Percentiles rank a stretch among this genome's conserved stretches.
Evolutionary conservation across 208 protist genomes (phyloP).

Genomic region (Trypanosoma congolense): DNA sequence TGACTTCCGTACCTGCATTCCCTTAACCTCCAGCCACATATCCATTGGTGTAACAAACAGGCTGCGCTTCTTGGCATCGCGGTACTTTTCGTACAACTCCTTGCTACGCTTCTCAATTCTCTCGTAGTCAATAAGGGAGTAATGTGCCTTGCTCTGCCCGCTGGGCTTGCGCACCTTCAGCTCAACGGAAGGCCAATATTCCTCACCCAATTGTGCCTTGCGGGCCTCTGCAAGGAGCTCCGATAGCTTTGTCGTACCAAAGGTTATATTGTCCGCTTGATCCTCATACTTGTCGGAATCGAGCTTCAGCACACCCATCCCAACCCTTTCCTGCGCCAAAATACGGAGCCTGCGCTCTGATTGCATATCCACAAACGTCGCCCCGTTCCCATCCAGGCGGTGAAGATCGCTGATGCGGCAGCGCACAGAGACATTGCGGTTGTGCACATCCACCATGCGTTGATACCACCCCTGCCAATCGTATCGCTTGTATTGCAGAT

Average conservation of each 20-base stretch:
- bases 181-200: slow-evolving; percentile 89
- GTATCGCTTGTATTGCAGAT: slow-evolving; percentile 87
- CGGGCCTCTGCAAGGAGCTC: slow-evolving; percentile 83
- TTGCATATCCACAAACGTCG: slow-evolving; percentile 79
- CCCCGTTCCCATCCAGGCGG: slow-evolving; percentile 65
- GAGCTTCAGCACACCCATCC: slow-evolving; percentile 82
- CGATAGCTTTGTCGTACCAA: slow-evolving; percentile 68
- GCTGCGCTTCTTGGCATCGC: slow-evolving; percentile 84
- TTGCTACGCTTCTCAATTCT: slow-evolving; percentile 74
- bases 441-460: slow-evolving; percentile 86
- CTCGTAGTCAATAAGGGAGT: slow-evolving; percentile 81
- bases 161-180: slow-evolving; percentile 83
- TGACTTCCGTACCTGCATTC: slow-evolving; percentile 66
- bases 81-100: slow-evolving; percentile 79
- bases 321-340: slow-evolving; percentile 68
- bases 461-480: slow-evolving; percentile 91
- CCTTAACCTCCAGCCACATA: slow-evolving; percentile 82
- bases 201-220: slow-evolving; percentile 79
- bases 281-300: slow-evolving; percentile 90
- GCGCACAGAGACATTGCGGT: slow-evolving; percentile 83
- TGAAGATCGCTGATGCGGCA: slow-evolving; percentile 79
- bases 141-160: slow-evolving; percentile 83
- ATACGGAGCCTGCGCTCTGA: slow-evolving; percentile 83
- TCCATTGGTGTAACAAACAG: slow-evolving; percentile 88
- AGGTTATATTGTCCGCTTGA: slow-evolving; percentile 78